Conservation (phyloP, 306 rosid genomes). For the Luffa acutangula region DNA sequence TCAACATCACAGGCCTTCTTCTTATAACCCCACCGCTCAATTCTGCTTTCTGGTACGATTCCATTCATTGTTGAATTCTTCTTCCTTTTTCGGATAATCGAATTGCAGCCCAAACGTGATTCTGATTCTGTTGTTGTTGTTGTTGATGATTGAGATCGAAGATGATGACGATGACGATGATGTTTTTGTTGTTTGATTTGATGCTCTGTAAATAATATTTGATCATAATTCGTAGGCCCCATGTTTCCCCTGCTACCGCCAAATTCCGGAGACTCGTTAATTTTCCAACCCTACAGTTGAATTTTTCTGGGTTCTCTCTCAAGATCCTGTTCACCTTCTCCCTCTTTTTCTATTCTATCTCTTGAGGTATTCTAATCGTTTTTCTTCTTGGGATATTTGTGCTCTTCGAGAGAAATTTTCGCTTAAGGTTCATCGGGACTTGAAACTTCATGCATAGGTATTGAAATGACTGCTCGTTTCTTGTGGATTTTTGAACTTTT, state of each 20-base stretch:
- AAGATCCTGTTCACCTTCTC: neutral
- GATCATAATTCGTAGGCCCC: neutral
- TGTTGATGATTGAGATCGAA: neutral
- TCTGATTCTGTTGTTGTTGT: neutral
- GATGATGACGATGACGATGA: neutral
- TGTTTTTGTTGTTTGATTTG: neutral
- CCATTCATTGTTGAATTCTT: neutral
- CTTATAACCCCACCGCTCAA: neutral
- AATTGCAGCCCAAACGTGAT: neutral
- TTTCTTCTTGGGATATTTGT: neutral
- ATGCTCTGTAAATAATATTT: neutral
- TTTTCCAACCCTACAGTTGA: conserved; percentile 25
- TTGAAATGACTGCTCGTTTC: neutral
- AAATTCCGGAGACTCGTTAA: neutral
- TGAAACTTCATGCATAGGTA: neutral
- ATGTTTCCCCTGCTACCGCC: conserved; percentile 1
- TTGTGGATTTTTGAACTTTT: neutral
- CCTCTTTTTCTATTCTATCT: neutral
- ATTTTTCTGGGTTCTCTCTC: neutral
- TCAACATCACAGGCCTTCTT: neutral
- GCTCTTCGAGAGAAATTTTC: neutral
- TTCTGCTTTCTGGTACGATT: neutral
- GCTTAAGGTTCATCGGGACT: neutral
- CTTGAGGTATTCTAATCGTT: neutral
- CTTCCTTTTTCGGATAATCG: neutral